These are phyloP conservation scores for Ascochyta fabae DNA, from an alignment of 2,329 filamentous ascomycete genomes.

Conservation along the genomic window DNA sequence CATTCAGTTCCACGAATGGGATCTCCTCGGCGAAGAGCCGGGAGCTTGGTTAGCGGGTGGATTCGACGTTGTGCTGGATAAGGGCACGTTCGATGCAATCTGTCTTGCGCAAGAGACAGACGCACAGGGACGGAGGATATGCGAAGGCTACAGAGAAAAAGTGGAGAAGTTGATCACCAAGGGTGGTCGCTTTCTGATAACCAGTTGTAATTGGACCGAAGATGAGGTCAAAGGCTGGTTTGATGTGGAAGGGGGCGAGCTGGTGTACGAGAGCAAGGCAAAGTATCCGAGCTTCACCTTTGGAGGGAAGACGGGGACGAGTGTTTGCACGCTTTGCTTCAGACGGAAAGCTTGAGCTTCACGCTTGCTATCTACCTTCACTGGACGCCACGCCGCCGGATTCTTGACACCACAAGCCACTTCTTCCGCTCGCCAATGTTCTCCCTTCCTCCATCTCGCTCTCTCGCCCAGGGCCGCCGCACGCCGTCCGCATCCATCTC, in stretches of 20 bases:
- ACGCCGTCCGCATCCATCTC: slow-evolving; percentile 71
- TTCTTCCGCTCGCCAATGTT: slow-evolving; percentile 69
- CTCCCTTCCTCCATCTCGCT: slow-evolving; percentile 65
- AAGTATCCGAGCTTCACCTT: slow-evolving; percentile 89
- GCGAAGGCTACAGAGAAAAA: slow-evolving; percentile 75
- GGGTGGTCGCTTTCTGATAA: slow-evolving; percentile 80
- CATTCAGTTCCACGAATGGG: slow-evolving; percentile 61
- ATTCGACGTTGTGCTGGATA: slow-evolving; percentile 94
- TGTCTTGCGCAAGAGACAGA: slow-evolving; percentile 70
- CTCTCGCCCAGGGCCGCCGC: slow-evolving; percentile 65
- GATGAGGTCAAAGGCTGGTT: slow-evolving; percentile 85
- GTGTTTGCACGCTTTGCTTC: slow-evolving; percentile 87
- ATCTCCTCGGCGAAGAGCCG: slow-evolving; percentile 54
- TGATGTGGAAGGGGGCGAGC: slow-evolving; percentile 62
- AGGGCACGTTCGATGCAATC: slow-evolving; percentile 97
- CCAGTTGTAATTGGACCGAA: slow-evolving; percentile 98
- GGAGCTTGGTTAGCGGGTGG: slow-evolving; percentile 67
- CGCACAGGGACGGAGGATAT: slow-evolving; percentile 64
- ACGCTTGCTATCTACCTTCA: neutral
- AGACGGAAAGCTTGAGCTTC: slow-evolving; percentile 52
- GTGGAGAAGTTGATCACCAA: slow-evolving; percentile 72
- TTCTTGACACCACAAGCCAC: slow-evolving; percentile 68
- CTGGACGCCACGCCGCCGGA: slow-evolving; percentile 27
- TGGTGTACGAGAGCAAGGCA: slow-evolving; percentile 71
- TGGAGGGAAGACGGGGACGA: slow-evolving; percentile 85